Conservation (phyloP, 768 basidiomycete genomes). For the Gautieria morchelliformis region DNA sequence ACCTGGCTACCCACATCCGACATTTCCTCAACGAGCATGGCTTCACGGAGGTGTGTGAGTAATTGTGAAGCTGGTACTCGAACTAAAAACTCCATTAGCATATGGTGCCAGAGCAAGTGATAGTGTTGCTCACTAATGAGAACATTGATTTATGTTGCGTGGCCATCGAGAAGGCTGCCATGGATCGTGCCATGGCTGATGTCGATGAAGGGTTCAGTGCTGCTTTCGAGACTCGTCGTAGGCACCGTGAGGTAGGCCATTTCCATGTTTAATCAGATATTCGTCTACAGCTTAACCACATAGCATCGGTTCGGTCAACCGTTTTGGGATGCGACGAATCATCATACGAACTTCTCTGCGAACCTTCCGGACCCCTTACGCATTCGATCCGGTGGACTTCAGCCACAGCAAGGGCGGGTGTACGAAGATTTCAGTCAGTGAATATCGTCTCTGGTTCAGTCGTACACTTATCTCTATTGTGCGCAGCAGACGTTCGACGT, state of each 20-base stretch:
- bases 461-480: neutral
- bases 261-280: neutral
- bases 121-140: constrained; percentile 74
- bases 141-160: constrained; percentile 90
- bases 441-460: constrained; percentile 12
- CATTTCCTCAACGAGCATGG: constrained; percentile 77
- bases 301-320: constrained; percentile 60
- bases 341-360: constrained; percentile 55
- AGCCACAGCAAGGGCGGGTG: constrained; percentile 72
- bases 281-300: constrained; percentile 10
- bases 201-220: constrained; percentile 82
- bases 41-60: constrained; percentile 62
- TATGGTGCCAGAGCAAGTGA: constrained; percentile 72
- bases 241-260: constrained; percentile 69
- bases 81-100: constrained; percentile 28
- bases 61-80: constrained; percentile 1
- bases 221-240: constrained; percentile 75
- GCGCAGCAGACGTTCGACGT: constrained; percentile 47
- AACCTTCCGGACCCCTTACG: constrained; percentile 83
- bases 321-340: constrained; percentile 84
- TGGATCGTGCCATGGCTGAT: constrained; percentile 89
- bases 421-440: constrained; percentile 87
- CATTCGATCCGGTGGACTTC: constrained; percentile 74
- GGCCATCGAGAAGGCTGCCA: constrained; percentile 94
- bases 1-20: constrained; percentile 84